Conservation (phyloP, 2,329 filamentous ascomycete genomes). For the Fusarium sp. region DNA sequence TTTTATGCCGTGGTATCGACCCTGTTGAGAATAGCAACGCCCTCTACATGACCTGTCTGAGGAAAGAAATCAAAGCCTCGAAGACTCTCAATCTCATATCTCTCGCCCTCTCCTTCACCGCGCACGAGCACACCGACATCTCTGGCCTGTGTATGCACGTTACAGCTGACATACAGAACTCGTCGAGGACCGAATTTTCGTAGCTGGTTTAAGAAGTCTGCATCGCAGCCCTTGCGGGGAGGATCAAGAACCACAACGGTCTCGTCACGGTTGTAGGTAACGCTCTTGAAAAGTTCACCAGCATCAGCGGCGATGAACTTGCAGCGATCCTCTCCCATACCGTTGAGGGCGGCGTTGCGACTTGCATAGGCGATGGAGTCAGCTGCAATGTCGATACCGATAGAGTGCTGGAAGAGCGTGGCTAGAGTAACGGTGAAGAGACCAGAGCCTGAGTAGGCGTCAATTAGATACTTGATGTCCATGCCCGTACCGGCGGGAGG, state of each 20-base stretch:
- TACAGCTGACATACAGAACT: conserved; percentile 95
- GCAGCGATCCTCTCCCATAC: conserved; percentile 71
- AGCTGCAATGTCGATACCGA: conserved; percentile 89
- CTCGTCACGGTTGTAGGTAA: conserved; percentile 77
- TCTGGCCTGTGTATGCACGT: conserved; percentile 95
- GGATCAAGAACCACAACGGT: conserved; percentile 96
- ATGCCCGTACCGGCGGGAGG: conserved; percentile 52
- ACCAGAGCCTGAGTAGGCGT: conserved; percentile 96
- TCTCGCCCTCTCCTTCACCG: conserved; percentile 60
- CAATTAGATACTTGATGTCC: conserved; percentile 84
- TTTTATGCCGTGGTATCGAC: conserved; percentile 48
- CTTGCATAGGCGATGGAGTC: conserved; percentile 81
- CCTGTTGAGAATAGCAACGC: conserved; percentile 70
- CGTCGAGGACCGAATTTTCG: conserved; percentile 78
- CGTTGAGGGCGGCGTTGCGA: conserved; percentile 80
- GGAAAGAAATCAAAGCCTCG: conserved; percentile 98
- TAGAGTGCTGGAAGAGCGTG: conserved; percentile 80
- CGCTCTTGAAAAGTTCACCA: conserved; percentile 77
- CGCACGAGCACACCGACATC: conserved; percentile 89
- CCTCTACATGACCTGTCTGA: conserved; percentile 77
- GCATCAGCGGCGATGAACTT: conserved; percentile 92
- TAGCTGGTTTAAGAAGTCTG: conserved; percentile 82
- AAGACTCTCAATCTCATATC: conserved; percentile 89
- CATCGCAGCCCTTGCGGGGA: conserved; percentile 94
- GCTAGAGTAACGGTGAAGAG: conserved; percentile 97